Evolutionary conservation across 805 yeast genomes (phyloP), one percentile per base, ranked within the genome.

Genomic region (Metschnikowia drakensbergensis): DNA sequence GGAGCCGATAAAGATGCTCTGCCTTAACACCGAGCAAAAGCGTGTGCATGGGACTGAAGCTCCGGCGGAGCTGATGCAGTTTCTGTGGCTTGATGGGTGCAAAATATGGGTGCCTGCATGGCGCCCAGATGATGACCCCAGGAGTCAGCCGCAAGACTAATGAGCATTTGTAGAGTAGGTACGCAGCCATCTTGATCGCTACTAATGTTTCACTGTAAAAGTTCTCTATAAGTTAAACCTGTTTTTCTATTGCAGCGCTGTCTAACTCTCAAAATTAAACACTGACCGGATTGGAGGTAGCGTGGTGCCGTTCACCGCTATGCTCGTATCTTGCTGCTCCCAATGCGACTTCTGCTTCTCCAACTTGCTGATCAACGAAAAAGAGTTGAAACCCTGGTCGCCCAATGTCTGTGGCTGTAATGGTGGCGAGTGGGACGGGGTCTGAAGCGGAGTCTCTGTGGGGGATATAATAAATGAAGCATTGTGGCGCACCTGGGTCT

Each of bases 341-440:
- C 50, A 44, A 35, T 37, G 40, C 26, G 37, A 47, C 36, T 54
- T 55, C 39, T 61, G 62, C 40, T 55, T 51, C 52, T 62, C 63
- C 42, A 68, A 55, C 51, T 60, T 64, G 49, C 59, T 56, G 38
- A 63, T 52, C 47, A 66, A 54, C 36, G 57, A 58, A 22, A 60
- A 47, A 29, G 65, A 57, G 43, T 57, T 60, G 43, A 59, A 42
- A 10, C 49, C 58, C 37, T 50, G 48, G 6, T 51, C 58, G 46
- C 40, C 45, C n/a, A 31, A 25, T 28, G 33, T 38, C 48, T 59
- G 62, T 3, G 74, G 66, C 37, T 58, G 62, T 38, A 76, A 54
- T 40, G 65, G 75, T n/a, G 81, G 81, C 41, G 77, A 70, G 47
- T 77, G 80, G 28, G 69, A 56, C 10, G 80, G 80, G 0, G 81